A percentile compares a stretch with the other conserved stretches of the same genome.
These are phyloP conservation scores for Saturnispora sekii DNA, from an alignment of 805 yeast genomes.

Conservation along the genomic window DNA sequence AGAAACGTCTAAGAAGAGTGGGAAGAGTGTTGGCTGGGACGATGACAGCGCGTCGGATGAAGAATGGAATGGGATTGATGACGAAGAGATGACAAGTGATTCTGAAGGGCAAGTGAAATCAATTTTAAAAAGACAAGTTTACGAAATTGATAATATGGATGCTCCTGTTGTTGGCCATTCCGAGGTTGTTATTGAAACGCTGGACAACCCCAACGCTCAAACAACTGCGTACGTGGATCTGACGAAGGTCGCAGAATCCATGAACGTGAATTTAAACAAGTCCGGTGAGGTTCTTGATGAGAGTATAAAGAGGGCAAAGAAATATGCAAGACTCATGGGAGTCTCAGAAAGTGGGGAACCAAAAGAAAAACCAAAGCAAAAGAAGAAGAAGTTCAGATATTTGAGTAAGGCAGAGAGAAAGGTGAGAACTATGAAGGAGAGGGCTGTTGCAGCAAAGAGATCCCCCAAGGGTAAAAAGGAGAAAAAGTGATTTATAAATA, in stretches of 20 bases:
- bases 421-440: constrained; percentile 37
- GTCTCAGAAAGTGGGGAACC: constrained; percentile 33
- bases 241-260: constrained; percentile 42
- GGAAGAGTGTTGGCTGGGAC: constrained; percentile 15
- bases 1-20: constrained; percentile 15
- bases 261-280: constrained; percentile 60
- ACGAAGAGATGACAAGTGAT: constrained; percentile 11
- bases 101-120: constrained; percentile 22
- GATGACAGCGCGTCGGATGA: constrained; percentile 14
- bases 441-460: constrained; percentile 18
- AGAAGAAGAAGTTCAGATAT: constrained; percentile 81
- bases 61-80: constrained; percentile 35
- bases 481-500: neutral
- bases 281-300: constrained; percentile 62
- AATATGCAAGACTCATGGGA: constrained; percentile 66
- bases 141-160: constrained; percentile 27
- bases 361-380: constrained; percentile 27
- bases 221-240: constrained; percentile 20
- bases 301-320: constrained; percentile 69
- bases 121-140: constrained; percentile 36
- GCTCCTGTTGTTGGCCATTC: constrained; percentile 37
- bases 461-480: constrained; percentile 17
- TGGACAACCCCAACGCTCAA: constrained; percentile 35
- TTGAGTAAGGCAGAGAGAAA: constrained; percentile 73
- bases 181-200: constrained; percentile 47